A percentile compares a stretch with the other conserved stretches of the same genome.
These are phyloP conservation scores for Hypomontagnella submonticulosa DNA, from an alignment of 495 filamentous ascomycete genomes.

Conservation along the genomic window DNA sequence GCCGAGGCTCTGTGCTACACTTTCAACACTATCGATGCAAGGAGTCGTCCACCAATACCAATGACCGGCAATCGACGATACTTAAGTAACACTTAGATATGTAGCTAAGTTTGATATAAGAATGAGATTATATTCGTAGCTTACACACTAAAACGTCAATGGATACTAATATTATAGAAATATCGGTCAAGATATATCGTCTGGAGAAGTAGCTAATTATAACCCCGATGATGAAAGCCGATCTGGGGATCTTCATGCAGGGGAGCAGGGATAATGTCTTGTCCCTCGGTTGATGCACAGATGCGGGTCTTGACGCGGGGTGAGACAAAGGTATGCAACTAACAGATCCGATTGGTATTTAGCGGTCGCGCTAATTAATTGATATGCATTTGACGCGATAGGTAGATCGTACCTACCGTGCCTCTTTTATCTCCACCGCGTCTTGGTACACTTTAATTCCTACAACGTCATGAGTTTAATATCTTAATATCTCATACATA, in stretches of 20 bases:
- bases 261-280: conserved; percentile 17
- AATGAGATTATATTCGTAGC: not conserved
- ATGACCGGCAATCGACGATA: too few species aligned
- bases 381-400: conserved; percentile 50
- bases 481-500: too few species aligned
- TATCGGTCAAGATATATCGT: not conserved
- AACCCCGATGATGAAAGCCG: conserved; percentile 21
- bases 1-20: conserved; percentile 18
- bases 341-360: conserved; percentile 7
- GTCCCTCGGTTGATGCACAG: conserved; percentile 26
- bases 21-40: conserved; percentile 11
- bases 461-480: not conserved
- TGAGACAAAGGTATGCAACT: conserved; percentile 22
- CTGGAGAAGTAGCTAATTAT: not conserved
- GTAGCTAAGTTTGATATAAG: too few species aligned
- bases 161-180: too few species aligned
- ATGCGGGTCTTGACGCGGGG: conserved; percentile 17
- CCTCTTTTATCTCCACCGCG: conserved; percentile 17
- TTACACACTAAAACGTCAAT: too few species aligned
- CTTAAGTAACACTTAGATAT: not conserved
- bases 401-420: conserved; percentile 5
- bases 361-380: conserved; percentile 25
- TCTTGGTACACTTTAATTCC: conserved; percentile 13
- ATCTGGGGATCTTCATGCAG: conserved; percentile 21
- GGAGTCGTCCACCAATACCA: not conserved